Evolutionary conservation across 2,329 filamentous ascomycete species (phyloP).

Genomic region (Aschersonia sp.): DNA sequence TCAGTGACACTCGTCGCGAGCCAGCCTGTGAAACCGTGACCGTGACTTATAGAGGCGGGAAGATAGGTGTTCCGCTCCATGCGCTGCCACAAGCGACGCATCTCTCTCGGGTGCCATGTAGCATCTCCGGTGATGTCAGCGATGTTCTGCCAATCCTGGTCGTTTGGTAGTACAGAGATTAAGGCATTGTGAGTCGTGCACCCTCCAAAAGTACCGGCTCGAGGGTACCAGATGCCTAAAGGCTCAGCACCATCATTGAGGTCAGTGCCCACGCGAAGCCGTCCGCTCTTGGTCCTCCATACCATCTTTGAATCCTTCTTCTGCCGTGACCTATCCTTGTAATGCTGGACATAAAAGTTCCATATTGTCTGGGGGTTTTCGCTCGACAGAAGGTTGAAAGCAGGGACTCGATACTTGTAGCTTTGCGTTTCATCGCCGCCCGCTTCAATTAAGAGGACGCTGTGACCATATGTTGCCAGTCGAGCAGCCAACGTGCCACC

Average conservation of each 20-base stretch:
- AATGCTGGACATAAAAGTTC: slow-evolving; percentile 52
- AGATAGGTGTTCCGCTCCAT: slow-evolving; percentile 40
- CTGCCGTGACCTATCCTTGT: slow-evolving; percentile 35
- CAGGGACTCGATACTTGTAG: slow-evolving; percentile 25
- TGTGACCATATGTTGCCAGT: slow-evolving; percentile 18
- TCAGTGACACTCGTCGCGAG: neutral
- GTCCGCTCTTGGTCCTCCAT: slow-evolving; percentile 35
- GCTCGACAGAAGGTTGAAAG: neutral
- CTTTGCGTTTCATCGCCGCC: slow-evolving; percentile 39
- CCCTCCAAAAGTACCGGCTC: slow-evolving; percentile 30
- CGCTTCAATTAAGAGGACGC: slow-evolving; percentile 45
- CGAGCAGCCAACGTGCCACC: slow-evolving; percentile 37
- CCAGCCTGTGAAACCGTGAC: slow-evolving; percentile 27
- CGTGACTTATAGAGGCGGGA: slow-evolving; percentile 11
- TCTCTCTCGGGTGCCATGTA: slow-evolving; percentile 42
- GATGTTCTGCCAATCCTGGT: slow-evolving; percentile 22
- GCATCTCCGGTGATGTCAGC: slow-evolving; percentile 42
- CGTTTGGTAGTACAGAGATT: neutral
- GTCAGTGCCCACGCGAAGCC: slow-evolving; percentile 25
- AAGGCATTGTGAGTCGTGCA: slow-evolving; percentile 40
- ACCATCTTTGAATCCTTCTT: slow-evolving; percentile 41
- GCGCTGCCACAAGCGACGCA: slow-evolving; percentile 43
- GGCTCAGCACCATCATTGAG: neutral
- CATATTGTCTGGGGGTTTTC: slow-evolving; percentile 17
- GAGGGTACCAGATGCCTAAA: slow-evolving; percentile 28